Base-by-base conservation (phyloP, 306 rosid species). In the Castanea sativa region DNA sequence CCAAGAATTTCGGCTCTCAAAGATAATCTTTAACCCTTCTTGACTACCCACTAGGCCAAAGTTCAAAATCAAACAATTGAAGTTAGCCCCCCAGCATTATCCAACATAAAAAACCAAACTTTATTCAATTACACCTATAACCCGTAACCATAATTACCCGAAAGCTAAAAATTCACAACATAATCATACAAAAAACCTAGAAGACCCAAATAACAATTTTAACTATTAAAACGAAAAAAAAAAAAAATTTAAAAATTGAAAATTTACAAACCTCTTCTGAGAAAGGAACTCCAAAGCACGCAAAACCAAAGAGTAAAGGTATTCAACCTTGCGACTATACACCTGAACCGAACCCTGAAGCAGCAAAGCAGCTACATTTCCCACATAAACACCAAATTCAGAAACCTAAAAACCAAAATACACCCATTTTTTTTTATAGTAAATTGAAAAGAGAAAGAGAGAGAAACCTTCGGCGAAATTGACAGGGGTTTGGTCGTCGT, bases 301-400 rank as follows among this genome's bases (percentile, higher is more conserved):
- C 84, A 96, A 45, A 29, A 96, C 98, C 89, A 96, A 84, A 55
- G 89, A 85, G 80, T 96, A 87, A 1, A 96, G 93, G 79, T 93
- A 96, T 68, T 93, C 99, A 59, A 96, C 99, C 83, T 96, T 96
- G 10, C 98, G 85, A 77, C 99, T 91, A 79, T 96, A 96, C 75
- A 96, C 99, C 80, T 96, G 99, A 18, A 96, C 87, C 38, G 99
- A 93, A 74, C 97, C 98, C 84, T 95, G 97, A 90, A 95, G 92
- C 53, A 95, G 88, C 77, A 95, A 73, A 79, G 99, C 99, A 89
- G 99, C 99, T 93, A 84, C 89, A 90, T 83, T 81, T 29, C 84
- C 81, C 68, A 78, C 59, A 72, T 51, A 81, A 81, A 77, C 76
- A 60, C 71, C 73, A 21, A 58, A 64, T 69, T 88, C 78, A 83